Evolutionary conservation across 306 rosid species (phyloP).

Genomic region (Prunus persica): DNA sequence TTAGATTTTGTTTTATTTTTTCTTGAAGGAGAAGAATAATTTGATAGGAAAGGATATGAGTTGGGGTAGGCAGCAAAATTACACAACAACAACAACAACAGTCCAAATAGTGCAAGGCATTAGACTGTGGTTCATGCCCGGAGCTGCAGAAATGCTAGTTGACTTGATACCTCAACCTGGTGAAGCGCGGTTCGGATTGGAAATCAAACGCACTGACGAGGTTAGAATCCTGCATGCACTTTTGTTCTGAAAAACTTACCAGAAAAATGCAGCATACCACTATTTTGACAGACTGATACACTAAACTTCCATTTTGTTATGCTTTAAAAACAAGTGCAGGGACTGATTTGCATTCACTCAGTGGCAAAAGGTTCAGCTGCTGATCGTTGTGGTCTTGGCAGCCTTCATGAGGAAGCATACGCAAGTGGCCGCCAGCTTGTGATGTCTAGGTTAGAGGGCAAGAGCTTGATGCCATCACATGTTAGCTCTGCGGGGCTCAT

Average conservation of each 20-base stretch:
- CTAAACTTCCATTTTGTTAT: neutral
- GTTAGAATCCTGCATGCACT: slow-evolving; percentile 4
- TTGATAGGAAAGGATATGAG: slow-evolving; percentile 27
- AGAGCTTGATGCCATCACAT: slow-evolving; percentile 41
- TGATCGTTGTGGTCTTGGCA: slow-evolving; percentile 37
- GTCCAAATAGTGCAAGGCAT: slow-evolving; percentile 43
- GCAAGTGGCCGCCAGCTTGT: slow-evolving; percentile 29
- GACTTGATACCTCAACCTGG: slow-evolving; percentile 47
- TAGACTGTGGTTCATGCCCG: slow-evolving; percentile 81
- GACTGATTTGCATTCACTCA: slow-evolving; percentile 36
- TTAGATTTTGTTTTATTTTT: neutral
- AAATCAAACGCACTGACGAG: slow-evolving; percentile 63
- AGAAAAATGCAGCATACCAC: too few species aligned
- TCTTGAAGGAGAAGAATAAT: slow-evolving; percentile 33
- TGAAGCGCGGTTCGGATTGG: slow-evolving; percentile 62
- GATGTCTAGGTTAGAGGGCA: slow-evolving; percentile 44
- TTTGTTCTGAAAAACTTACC: too few species aligned
- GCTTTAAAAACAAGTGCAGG: slow-evolving; percentile 20
- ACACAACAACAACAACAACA: neutral
- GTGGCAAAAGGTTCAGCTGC: slow-evolving; percentile 33
- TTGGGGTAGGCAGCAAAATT: slow-evolving; percentile 32
- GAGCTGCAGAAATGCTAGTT: slow-evolving; percentile 48
- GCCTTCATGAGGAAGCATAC: slow-evolving; percentile 36
- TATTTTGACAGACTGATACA: too few species aligned
- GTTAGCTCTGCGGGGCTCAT: slow-evolving; percentile 36